Evolutionary conservation across 148 eudicot genomes (phyloP).

Genomic region (Rhododendron molle): DNA sequence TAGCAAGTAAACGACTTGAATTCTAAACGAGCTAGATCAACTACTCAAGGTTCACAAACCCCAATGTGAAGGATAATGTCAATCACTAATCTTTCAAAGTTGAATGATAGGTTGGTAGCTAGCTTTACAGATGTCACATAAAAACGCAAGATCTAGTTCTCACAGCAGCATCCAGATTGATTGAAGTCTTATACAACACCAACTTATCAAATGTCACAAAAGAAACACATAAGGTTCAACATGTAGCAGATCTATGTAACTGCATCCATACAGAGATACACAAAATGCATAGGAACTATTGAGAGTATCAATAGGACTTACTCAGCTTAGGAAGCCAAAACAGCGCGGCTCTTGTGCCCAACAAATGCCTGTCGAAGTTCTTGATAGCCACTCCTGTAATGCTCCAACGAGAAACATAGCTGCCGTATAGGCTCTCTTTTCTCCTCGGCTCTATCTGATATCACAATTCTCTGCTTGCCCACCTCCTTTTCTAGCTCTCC

Average conservation of each 20-base stretch:
- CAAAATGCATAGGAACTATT: background rate
- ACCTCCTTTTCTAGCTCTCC: conserved; percentile 60
- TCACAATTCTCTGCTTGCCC: conserved; percentile 33
- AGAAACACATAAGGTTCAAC: conserved; percentile 8
- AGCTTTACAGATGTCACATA: background rate
- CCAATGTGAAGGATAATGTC: background rate
- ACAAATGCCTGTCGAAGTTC: conserved; percentile 49
- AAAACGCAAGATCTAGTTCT: conserved; percentile 8
- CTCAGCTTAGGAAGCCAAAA: conserved; percentile 26
- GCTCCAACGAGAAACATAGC: conserved; percentile 77
- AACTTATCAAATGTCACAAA: background rate
- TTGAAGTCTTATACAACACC: background rate
- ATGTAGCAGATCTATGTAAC: background rate
- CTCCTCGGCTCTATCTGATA: conserved; percentile 60
- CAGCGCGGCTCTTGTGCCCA: conserved; percentile 36
- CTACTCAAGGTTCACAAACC: background rate
- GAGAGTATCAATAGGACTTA: background rate
- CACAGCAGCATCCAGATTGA: conserved; percentile 3
- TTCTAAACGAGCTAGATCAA: background rate
- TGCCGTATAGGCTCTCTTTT: conserved; percentile 91
- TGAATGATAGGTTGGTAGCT: background rate
- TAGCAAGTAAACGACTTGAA: background rate
- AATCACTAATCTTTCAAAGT: background rate
- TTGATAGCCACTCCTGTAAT: conserved; percentile 67
- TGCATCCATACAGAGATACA: background rate